Percentiles rank a stretch among this genome's conserved stretches.
These are phyloP conservation scores for Cyclocybe cylindracea DNA, from an alignment of 768 basidiomycete species.

Conservation along the genomic window DNA sequence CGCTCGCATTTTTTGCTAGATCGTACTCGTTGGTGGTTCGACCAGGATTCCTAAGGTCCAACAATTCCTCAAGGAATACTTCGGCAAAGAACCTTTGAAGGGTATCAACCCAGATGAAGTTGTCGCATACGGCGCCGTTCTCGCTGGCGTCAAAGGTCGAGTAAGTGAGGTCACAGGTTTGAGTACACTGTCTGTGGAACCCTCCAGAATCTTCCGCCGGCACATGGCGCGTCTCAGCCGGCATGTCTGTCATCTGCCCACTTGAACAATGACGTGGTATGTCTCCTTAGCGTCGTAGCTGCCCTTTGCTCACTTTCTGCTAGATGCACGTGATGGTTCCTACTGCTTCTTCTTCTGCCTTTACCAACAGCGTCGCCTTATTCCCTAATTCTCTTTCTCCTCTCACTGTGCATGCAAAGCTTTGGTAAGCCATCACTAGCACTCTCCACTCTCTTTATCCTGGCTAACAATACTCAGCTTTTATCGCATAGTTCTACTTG, in stretches of 20 bases:
- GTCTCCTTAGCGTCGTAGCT: conserved; percentile 21
- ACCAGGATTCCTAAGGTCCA: conserved; percentile 73
- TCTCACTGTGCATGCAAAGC: conserved; percentile 81
- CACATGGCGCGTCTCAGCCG: neutral
- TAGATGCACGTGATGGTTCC: conserved; percentile 88
- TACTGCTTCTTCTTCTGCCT: conserved; percentile 75
- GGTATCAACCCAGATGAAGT: conserved; percentile 76
- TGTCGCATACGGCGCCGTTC: conserved; percentile 69
- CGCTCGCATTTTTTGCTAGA: conserved; percentile 21
- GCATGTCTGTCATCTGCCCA: neutral
- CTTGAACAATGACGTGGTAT: conserved; percentile 50
- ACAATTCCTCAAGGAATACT: conserved; percentile 67
- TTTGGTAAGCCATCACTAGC: conserved; percentile 64
- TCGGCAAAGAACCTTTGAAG: conserved; percentile 67
- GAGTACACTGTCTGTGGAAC: too few species aligned
- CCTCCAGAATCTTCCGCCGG: conserved; percentile 40
- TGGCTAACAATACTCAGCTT: conserved; percentile 49
- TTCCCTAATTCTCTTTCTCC: conserved; percentile 75
- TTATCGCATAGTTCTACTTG: conserved; percentile 82
- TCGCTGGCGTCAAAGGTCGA: conserved; percentile 59
- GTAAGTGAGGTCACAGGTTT: conserved; percentile 44
- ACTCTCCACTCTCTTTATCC: too few species aligned
- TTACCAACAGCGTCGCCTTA: conserved; percentile 80
- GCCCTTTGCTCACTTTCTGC: neutral
- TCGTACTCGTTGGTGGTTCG: conserved; percentile 60